A percentile compares a stretch with the other conserved stretches of the same genome.
Conservation (phyloP, 225 moss, liverwort and hornwort species). For the Climacium dendroides region DNA sequence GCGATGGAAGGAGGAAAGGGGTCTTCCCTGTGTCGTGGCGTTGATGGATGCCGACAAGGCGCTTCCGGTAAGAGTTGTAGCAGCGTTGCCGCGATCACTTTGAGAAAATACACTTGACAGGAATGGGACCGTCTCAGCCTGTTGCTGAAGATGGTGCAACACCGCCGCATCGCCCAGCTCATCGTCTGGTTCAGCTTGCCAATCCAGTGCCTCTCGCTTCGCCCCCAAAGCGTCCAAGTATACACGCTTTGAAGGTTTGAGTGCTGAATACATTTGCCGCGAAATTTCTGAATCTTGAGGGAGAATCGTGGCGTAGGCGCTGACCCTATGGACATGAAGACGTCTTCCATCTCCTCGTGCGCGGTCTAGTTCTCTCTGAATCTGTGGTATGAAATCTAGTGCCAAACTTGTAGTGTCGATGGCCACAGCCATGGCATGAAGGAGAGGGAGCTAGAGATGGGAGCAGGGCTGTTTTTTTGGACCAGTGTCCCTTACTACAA, state of each 20-base stretch:
- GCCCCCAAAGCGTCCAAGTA: rapidly evolving
- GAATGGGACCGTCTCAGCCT: background rate
- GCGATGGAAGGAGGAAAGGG: background rate
- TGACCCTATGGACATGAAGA: background rate
- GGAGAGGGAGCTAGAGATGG: background rate
- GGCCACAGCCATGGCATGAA: background rate
- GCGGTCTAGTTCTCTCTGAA: background rate
- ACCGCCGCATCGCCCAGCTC: background rate
- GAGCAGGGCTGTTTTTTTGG: no score
- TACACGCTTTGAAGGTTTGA: no score
- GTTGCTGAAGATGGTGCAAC: background rate
- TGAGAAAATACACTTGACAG: background rate
- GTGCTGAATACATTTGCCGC: no score
- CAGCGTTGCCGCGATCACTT: no score
- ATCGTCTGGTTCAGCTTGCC: background rate
- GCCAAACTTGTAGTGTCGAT: background rate
- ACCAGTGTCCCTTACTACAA: no score
- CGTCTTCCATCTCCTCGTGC: rapidly evolving
- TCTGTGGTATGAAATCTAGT: background rate
- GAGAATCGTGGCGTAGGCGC: background rate
- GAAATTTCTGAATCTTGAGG: background rate
- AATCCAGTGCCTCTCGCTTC: background rate
- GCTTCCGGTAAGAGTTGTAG: background rate
- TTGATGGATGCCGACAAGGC: background rate
- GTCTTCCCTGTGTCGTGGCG: background rate